These are phyloP conservation scores for Hanseniaspora pseudoguilliermondii DNA, from an alignment of 805 yeast genomes.

Conservation along the genomic window DNA sequence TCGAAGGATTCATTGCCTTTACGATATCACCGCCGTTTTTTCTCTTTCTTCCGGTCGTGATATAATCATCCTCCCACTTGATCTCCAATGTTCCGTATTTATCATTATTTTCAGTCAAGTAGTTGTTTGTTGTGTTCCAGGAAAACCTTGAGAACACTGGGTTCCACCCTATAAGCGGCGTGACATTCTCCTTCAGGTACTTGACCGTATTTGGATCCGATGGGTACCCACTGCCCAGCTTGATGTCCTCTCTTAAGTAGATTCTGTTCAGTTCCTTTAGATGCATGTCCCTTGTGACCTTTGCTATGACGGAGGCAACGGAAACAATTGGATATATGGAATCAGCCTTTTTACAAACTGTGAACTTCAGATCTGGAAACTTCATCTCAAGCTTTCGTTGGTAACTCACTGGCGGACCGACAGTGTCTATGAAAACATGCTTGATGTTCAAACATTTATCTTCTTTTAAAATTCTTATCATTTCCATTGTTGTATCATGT, in stretches of 20 bases:
- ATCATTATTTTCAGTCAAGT: conserved; percentile 36
- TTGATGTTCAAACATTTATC: conserved; percentile 49
- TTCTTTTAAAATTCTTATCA: conserved; percentile 50
- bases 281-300: conserved; percentile 78
- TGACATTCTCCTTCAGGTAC: conserved; percentile 56
- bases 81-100: conserved; percentile 36
- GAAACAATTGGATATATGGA: conserved; percentile 83
- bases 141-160: conserved; percentile 62
- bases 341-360: conserved; percentile 92
- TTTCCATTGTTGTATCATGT: conserved; percentile 77
- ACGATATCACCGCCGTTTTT: conserved; percentile 12
- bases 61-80: conserved; percentile 43
- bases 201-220: conserved; percentile 74
- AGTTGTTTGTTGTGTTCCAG: conserved; percentile 86
- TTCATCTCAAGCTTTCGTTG: conserved; percentile 55
- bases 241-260: conserved; percentile 19
- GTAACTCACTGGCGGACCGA: conserved; percentile 84
- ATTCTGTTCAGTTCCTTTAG: conserved; percentile 28
- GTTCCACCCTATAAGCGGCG: conserved; percentile 79
- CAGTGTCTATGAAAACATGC: conserved; percentile 85
- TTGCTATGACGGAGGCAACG: conserved; percentile 90
- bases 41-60: conserved; percentile 23
- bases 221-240: conserved; percentile 81
- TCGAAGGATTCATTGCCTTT: not conserved
- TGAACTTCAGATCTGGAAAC: conserved; percentile 60